Evolutionary conservation across 805 yeast species (phyloP), one percentile per base, ranked within the genome.

Genomic region (Candida sanyiensis): DNA sequence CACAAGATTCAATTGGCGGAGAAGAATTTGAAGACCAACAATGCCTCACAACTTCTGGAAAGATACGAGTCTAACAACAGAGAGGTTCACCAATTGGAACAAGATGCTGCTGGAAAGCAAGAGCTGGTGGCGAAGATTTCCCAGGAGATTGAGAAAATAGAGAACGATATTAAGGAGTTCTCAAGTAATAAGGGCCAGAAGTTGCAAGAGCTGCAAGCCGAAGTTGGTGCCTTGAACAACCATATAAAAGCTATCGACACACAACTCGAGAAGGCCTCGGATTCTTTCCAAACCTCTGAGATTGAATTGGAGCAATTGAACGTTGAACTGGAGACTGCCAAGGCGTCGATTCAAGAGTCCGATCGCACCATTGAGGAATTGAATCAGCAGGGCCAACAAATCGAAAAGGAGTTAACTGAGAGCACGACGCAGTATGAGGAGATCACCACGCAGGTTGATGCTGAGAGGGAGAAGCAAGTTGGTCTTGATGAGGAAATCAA

Each of bases 81-180:
- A 9, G 83, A 78, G 46, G 67, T 83, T 15, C 53, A 52, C 5
- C 42, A 49, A 0, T 62, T 83, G 17, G 54, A 62, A 15, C 49
- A 52, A 5, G 56, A 61, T 17, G 67, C 80, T 5, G 38, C 47
- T 1, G 58, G 58, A 6, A 67, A 70, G 13, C 54, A 63, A 15
- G 46, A 52, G 3, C 50, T 57, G 12, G 56, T 66, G 4, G 38
- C 48, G 1, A 51, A 49, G 3, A 66, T 65, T 28, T 56, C 64
- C 23, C 42, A 40, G 0, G 83, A 80, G 21, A 72, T 84, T 10
- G 47, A 51, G 3, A 55, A 56, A 7, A 78, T 84, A 38, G 84
- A 83, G 52, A 72, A 65, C 13, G 97, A 93, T 57, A 84, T 88
- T 65, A 67, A 71, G 37, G 97, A 93, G 51, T 90, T 88, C 56